Base-by-base conservation (phyloP, 345 rosid species). In the Cardamine resedifolia region DNA sequence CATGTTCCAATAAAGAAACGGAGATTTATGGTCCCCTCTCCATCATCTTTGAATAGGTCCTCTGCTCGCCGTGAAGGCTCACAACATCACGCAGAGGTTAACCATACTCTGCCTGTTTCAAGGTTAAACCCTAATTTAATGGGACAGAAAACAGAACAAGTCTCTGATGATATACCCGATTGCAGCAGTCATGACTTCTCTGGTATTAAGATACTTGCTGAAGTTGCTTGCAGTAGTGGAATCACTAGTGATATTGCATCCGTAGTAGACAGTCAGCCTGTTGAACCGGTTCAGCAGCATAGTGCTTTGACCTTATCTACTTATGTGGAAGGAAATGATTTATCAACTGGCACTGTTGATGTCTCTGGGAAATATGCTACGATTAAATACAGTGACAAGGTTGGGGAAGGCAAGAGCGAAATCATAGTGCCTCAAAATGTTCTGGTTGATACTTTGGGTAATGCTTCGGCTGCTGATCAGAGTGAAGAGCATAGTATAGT, bases 131-230 rank as follows among this genome's bases (percentile, higher is more conserved):
- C 55, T n/a, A 65, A 34, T 66, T 62, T 53, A 16, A 47, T 48
- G 45, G 62, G 62, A 31, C 48, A 49, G 31, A 78, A 58, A 48
- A 45, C 52, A 65, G 50, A 77, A 12, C 52, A 38, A 12, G 66
- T 41, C 27, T 19, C 10, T 21, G 50, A 68, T 61, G 80, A 39
- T 30, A 76, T 56, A 28, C 68, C 60, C 23, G 83, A 66, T 59
- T 62, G 50, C 30, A 34, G 58, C 6, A 72, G 76, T 10, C 80
- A 80, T 15, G 90, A 84, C 74, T 87, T 87, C 79, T 87, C 85
- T 52, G 92, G 92, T 60, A 85, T 85, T 43, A 77, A 84, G 68
- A 84, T 87, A 19, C 92, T 87, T 68, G 90, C 92, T 12, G 80
- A 77, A 47, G 92, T 76, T 28, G 92, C 87, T 63, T 83, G 89